Evolutionary conservation across 1,139 yeast genomes (phyloP).

Genomic region (Wickerhamiella infanticola): DNA sequence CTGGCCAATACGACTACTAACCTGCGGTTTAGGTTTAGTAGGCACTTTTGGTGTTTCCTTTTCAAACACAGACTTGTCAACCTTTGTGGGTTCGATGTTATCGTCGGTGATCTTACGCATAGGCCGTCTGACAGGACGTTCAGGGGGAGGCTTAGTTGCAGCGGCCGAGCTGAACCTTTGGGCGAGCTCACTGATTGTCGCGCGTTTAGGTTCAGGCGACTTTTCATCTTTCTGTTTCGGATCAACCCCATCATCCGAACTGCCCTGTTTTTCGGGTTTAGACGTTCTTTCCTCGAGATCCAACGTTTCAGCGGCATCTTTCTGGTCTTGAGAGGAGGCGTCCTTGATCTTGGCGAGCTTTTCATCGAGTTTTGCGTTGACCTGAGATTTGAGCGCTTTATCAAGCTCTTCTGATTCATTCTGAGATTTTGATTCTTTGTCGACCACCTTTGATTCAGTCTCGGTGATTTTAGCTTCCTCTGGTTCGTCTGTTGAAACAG

Average conservation of each 20-base stretch:
- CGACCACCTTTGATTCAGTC: not conserved
- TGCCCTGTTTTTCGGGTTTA: not conserved
- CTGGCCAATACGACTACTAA: conserved; percentile 18
- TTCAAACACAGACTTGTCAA: conserved; percentile 1
- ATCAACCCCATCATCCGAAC: not conserved
- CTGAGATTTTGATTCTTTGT: not conserved
- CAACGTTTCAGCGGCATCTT: not conserved
- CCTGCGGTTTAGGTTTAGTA: conserved; percentile 3
- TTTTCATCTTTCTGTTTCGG: not conserved
- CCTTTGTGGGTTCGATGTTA: not conserved
- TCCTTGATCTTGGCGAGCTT: not conserved
- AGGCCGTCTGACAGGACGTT: conserved; percentile 1
- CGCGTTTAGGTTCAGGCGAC: not conserved
- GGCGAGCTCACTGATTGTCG: not conserved
- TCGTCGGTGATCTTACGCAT: not conserved
- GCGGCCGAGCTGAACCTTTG: not conserved
- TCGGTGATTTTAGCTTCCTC: not conserved
- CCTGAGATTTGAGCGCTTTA: not conserved
- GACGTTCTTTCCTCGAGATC: not conserved
- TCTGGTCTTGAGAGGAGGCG: not conserved
- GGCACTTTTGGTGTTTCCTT: not conserved
- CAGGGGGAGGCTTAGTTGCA: conserved; percentile 5
- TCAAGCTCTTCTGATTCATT: not conserved
- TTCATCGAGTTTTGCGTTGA: too few relatives aligned
- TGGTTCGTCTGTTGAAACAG: not conserved